Evolutionary conservation across 2,329 filamentous ascomycete species (phyloP).

Genomic region (Apiospora rasikravindrae): DNA sequence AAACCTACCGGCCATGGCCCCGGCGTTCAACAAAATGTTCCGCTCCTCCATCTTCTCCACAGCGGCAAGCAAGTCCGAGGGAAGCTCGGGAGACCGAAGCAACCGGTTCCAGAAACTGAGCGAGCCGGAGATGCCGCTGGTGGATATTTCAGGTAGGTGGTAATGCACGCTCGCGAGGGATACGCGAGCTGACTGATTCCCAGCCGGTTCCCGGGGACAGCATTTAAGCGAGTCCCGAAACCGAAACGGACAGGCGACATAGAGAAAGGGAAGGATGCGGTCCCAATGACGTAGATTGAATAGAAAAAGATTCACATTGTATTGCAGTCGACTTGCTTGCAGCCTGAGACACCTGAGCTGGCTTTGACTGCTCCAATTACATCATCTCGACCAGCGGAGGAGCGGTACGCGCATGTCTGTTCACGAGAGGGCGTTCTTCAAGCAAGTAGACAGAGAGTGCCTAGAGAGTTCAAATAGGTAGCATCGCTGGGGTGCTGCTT

Average conservation of each 20-base stretch:
- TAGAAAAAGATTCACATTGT: background rate
- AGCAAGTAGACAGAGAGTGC: too few relatives aligned
- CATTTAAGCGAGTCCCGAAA: background rate
- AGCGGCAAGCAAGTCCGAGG: slow-evolving; percentile 16
- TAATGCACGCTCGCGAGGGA: background rate
- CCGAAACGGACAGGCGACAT: background rate
- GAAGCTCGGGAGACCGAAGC: slow-evolving; percentile 9
- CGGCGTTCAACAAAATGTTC: slow-evolving; percentile 28
- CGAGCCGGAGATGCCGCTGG: slow-evolving; percentile 20
- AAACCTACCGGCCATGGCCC: slow-evolving; percentile 29
- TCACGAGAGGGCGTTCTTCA: too few relatives aligned
- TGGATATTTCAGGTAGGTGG: slow-evolving; percentile 20
- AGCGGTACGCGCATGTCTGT: too few relatives aligned
- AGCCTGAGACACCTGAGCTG: too few relatives aligned
- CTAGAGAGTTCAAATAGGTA: too few relatives aligned
- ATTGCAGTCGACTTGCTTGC: background rate
- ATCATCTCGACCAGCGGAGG: too few relatives aligned
- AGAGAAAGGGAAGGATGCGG: too few relatives aligned
- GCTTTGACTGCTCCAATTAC: too few relatives aligned
- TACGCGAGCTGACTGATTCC: background rate
- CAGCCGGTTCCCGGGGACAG: background rate
- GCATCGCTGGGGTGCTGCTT: too few relatives aligned
- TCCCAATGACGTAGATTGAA: background rate
- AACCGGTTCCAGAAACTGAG: slow-evolving; percentile 20
- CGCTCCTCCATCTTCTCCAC: slow-evolving; percentile 17